These are phyloP conservation scores for Cryptococcus sp. DNA, from an alignment of 1,284 basidiomycete genomes.

Conservation along the genomic window DNA sequence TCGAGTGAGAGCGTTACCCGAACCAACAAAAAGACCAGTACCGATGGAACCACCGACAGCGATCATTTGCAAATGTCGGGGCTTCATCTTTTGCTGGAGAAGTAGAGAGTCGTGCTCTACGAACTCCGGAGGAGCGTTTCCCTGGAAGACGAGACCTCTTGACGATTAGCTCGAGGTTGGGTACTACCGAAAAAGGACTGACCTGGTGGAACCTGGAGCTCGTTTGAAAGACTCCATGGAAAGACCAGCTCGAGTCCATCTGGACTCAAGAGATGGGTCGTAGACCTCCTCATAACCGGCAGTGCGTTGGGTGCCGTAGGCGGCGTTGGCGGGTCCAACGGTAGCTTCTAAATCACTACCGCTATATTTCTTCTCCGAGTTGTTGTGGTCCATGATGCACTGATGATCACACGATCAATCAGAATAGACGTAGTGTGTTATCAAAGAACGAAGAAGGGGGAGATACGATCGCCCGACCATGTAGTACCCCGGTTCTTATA, in stretches of 20 bases:
- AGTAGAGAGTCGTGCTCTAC: conserved; percentile 37
- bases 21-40: conserved; percentile 51
- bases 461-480: too few relatives aligned
- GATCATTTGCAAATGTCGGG: conserved; percentile 44
- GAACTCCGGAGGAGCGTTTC: conserved; percentile 28
- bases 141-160: conserved; percentile 35
- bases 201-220: conserved; percentile 46
- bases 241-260: conserved; percentile 46
- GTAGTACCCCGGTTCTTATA: too few relatives aligned
- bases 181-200: conserved; percentile 6
- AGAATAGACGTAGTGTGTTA: too few relatives aligned
- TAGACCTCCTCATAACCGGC: conserved; percentile 27
- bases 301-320: neutral
- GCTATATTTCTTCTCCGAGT: neutral
- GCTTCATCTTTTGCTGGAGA: conserved; percentile 48
- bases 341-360: neutral
- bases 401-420: neutral
- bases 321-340: conserved; percentile 4
- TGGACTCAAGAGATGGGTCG: conserved; percentile 46
- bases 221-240: conserved; percentile 48
- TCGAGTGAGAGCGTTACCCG: conserved; percentile 47
- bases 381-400: neutral
- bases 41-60: conserved; percentile 54
- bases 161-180: too few relatives aligned
- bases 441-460: too few relatives aligned